Evolutionary conservation across 2,329 filamentous ascomycete species (phyloP), one percentile per base, ranked within the genome.

Genomic region (Aspergillus ibericus): DNA sequence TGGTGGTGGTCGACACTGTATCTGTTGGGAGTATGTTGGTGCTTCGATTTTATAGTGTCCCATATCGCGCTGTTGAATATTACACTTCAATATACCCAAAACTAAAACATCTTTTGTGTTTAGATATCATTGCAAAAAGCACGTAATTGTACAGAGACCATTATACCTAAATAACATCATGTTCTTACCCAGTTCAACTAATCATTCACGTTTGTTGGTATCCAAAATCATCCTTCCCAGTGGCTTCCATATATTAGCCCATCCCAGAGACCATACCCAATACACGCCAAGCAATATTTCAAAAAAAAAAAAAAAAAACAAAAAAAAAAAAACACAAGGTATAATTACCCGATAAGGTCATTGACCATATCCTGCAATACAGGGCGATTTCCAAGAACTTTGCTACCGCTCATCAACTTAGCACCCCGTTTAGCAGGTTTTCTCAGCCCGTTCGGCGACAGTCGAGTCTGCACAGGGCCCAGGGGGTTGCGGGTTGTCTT

Each of bases 311-410:
- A 18, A 36, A 42, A 51, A 29, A 56, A 32, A n/a, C 49, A 44
- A 46, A 25, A 15, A 27, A 1, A 8, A 16, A 51, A 42, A 34
- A 4, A 27, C 32, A 51, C 15, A 13, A 49, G 13, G 2, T 2
- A 16, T 16, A 13, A 5, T 67, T 58, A 76, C 20, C 70, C 74
- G 59, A 70, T 60, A 64, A 78, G 61, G 55, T 92, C 90, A 75
- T 95, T 91, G 66, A 92, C 80, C 63, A 96, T 87, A 79, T 93
- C 89, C 70, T 85, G 84, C 69, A 93, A 80, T 56, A 96, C 82
- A 35, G 86, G 84, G 68, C 86, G 86, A 35, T 83, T 85, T 59
- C 85, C 87, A 64, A 92, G 74, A 59, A 93, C 76, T 32, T 82
- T 78, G 18, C 65, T 70, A n/a, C 75, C 69, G 64, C 75, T 78